Conservation (phyloP, 106 monocot species). For the Dendrobium nobile region DNA sequence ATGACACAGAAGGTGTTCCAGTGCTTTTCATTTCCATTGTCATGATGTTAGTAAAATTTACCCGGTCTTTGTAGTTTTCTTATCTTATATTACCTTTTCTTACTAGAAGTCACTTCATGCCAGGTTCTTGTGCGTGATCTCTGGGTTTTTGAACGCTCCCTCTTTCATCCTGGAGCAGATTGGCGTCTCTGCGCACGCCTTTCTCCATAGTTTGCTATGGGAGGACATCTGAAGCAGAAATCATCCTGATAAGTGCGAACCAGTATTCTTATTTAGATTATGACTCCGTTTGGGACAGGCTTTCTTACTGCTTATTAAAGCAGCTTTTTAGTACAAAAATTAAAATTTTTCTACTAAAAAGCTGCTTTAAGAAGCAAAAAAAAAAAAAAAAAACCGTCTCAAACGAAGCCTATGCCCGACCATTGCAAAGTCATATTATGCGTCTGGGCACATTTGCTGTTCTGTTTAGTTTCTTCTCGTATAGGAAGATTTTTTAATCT, state of each 20-base stretch:
- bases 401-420: not conserved
- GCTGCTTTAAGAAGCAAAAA: too few relatives aligned
- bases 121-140: slow-evolving; percentile 94
- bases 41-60: not conserved
- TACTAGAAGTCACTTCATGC: not conserved
- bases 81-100: not conserved
- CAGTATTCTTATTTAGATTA: too few relatives aligned
- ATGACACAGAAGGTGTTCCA: too few relatives aligned
- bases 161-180: slow-evolving; percentile 76
- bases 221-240: not conserved
- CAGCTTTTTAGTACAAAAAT: too few relatives aligned
- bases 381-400: too few relatives aligned
- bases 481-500: not conserved
- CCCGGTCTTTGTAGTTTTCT: not conserved
- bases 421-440: not conserved
- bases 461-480: not conserved
- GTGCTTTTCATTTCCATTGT: too few relatives aligned
- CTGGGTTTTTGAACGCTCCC: slow-evolving; percentile 92
- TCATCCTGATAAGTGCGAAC: too few relatives aligned
- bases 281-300: too few relatives aligned
- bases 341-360: too few relatives aligned
- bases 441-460: not conserved
- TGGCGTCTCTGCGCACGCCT: slow-evolving; percentile 87
- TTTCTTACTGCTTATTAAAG: too few relatives aligned
- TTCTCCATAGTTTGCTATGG: slow-evolving; percentile 20